These are phyloP conservation scores for Boletus subparvulus DNA, from an alignment of 768 basidiomycete genomes.

Conservation along the genomic window DNA sequence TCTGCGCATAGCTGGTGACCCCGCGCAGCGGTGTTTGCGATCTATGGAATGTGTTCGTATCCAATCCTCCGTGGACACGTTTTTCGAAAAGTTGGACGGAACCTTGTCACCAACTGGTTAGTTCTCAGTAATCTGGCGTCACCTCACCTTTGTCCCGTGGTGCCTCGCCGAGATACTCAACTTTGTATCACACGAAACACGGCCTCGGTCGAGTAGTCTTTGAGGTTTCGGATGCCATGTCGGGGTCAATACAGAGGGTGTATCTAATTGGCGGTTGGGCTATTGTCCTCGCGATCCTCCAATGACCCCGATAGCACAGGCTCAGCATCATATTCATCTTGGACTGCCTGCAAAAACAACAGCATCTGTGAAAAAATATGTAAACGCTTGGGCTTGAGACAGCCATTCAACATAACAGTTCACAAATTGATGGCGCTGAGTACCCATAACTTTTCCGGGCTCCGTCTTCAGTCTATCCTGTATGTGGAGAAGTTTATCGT, in stretches of 20 bases:
- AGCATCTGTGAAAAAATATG: conserved; percentile 47
- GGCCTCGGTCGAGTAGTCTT: not conserved
- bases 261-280: not conserved
- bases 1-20: not conserved
- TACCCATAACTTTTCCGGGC: conserved; percentile 64
- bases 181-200: not conserved
- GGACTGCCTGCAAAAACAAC: conserved; percentile 57
- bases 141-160: not conserved
- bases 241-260: not conserved
- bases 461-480: conserved; percentile 74
- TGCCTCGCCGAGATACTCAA: not conserved
- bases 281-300: not conserved
- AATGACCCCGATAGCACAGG: not conserved
- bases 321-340: conserved; percentile 47
- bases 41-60: not conserved
- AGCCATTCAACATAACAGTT: conserved; percentile 15
- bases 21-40: not conserved
- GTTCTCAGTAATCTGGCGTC: not conserved
- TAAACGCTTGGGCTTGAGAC: conserved; percentile 2
- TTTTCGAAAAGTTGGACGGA: too few species aligned
- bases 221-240: not conserved
- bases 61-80: too few species aligned
- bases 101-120: too few species aligned
- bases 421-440: conserved; percentile 71
- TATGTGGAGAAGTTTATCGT: conserved; percentile 82